Evolutionary conservation across 805 yeast species (phyloP), one percentile per base, ranked within the genome.

Genomic region (Wickerhamiella australiensis): DNA sequence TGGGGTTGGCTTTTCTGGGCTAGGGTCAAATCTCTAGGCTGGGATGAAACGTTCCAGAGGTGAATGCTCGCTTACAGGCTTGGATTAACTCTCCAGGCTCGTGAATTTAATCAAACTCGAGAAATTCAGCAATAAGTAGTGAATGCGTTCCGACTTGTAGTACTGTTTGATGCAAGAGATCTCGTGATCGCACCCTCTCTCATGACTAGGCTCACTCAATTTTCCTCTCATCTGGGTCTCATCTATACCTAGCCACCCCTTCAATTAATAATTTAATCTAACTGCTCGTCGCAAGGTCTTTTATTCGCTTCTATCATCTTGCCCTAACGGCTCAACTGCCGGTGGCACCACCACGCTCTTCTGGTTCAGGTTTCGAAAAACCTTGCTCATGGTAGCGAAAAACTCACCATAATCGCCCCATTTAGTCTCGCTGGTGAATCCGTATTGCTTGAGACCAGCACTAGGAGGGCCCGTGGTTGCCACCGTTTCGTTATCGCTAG

Each of bases 401-500:
- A 37, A 46, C 43, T 46, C 49, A 20, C 49, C 49, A 23, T 37
- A 35, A 13, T 46, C 49, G 11, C 49, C 49, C n/a, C 25, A 13
- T 8, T 22, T 17, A n/a, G 37, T 26, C 7, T 18, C n/a, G 4
- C 12, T 25, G 13, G 9, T 26, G 15, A 25, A 22, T 3, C 49
- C 49, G 15, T 31, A 31, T 22, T 31, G 42, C 43, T 17, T 21
- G 9, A 46, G 33, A 1, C 49, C 49, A n/a, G 17, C 22, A 11
- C 37, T 27, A 15, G 37, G 37, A 11, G 42, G 18, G 5, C 29
- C 43, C n/a, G 20, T 29, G 9, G 22, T 29, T 5, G 43, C 37
- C n/a, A 18, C 51, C 6, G 46, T 36, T 49, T 66, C 70, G 21
- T 57, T 60, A 44, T 66, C 69, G 12, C 68, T 61, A 36, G 61